These are phyloP conservation scores for Pelargonium citronellum DNA, from an alignment of 441 rosid genomes.

Conservation along the genomic window DNA sequence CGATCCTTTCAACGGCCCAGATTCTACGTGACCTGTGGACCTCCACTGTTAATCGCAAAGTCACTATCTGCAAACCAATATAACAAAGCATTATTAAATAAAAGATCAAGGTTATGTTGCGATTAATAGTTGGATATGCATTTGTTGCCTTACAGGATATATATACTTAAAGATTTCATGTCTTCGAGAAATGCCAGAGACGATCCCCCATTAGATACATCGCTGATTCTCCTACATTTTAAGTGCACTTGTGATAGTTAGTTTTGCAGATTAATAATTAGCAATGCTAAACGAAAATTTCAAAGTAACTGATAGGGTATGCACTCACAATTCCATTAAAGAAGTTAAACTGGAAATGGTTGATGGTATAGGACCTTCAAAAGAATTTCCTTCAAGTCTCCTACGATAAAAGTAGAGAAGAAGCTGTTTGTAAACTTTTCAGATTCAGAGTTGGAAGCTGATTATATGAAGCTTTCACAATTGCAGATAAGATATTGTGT, in stretches of 20 bases:
- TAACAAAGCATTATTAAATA: neutral
- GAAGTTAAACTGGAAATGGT: conserved; percentile 45
- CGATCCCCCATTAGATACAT: conserved; percentile 42
- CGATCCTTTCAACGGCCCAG: too few species aligned
- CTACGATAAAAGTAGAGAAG: conserved; percentile 33
- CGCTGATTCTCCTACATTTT: conserved; percentile 48
- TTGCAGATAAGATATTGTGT: too few species aligned
- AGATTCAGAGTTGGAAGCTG: neutral
- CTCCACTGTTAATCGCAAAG: conserved; percentile 59
- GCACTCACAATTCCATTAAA: conserved; percentile 54
- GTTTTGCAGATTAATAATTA: neutral
- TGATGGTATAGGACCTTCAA: conserved; percentile 59
- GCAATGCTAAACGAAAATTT: neutral
- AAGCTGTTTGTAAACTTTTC: conserved; percentile 7
- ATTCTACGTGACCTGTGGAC: conserved; percentile 28
- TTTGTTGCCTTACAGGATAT: conserved; percentile 42
- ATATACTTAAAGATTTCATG: conserved; percentile 37
- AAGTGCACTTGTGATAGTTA: conserved; percentile 7
- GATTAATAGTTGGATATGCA: too few species aligned
- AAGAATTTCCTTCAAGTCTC: conserved; percentile 59
- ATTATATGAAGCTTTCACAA: neutral
- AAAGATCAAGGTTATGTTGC: too few species aligned
- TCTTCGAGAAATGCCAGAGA: conserved; percentile 41
- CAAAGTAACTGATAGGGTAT: neutral
- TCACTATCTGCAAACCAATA: conserved; percentile 37